Evolutionary conservation across 352 stramenopile species (phyloP).

Genomic region (Globisporangium paroecandrum): DNA sequence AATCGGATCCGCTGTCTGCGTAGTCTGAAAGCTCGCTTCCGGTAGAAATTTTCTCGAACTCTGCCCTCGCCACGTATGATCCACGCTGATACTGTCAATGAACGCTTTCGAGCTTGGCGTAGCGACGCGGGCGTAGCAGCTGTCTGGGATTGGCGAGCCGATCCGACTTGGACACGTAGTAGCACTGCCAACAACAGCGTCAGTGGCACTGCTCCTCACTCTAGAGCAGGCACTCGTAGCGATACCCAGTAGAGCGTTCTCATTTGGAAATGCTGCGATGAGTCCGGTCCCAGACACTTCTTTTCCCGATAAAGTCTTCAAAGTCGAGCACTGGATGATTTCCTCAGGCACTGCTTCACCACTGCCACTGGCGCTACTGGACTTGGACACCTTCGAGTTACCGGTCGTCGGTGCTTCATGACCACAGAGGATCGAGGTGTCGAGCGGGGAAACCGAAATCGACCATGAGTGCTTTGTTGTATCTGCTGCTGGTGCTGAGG

Average conservation of each 20-base stretch:
- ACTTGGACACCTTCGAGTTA: neutral
- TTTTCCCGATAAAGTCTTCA: neutral
- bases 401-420: neutral
- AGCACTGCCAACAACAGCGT: neutral
- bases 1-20: neutral
- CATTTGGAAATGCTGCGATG: slow-evolving; percentile 1
- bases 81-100: slow-evolving; percentile 9
- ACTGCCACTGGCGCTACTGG: neutral
- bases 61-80: neutral
- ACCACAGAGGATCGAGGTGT: neutral
- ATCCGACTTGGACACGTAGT: neutral
- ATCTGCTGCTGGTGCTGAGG: neutral
- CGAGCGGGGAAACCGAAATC: neutral
- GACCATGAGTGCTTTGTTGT: slow-evolving; percentile 5
- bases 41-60: neutral
- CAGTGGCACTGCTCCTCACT: neutral
- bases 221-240: neutral
- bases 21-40: neutral
- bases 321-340: slow-evolving; percentile 4
- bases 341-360: neutral
- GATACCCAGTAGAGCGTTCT: slow-evolving; percentile 5
- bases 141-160: neutral
- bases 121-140: slow-evolving; percentile 10
- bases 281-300: slow-evolving; percentile 1
- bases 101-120: neutral